Evolutionary conservation across 2,329 filamentous ascomycete genomes (phyloP), one percentile per base, ranked within the genome.

Genomic region (Alternaria sp.): DNA sequence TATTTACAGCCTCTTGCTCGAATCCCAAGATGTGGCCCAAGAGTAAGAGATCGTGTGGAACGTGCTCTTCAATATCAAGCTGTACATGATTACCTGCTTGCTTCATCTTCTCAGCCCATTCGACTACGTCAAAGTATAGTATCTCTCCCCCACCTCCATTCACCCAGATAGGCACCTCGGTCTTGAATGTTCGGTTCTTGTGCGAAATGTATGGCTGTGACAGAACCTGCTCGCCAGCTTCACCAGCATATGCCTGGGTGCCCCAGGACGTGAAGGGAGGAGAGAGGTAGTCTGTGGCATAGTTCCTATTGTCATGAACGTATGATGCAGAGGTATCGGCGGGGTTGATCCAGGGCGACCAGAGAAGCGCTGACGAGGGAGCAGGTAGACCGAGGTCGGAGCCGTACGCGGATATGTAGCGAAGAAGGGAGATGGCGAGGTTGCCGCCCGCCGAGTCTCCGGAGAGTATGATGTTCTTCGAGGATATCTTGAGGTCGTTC

Each of bases 361-460:
- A 82, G 5, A 85, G 71, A 43, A 79, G 75, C 1, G 78, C 79
- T 4, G 78, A 78, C 0, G 64, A 65, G 0, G 83, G 83, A 2
- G 48, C 20, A 0, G 74, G 74, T 1, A 84, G 65, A 2, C 60
- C 68, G 2, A 78, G 50, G 4, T 73, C 66, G 3, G 64, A 40
- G 3, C 80, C 82, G 57, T 79, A 78, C 25, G 82, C 80, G 9
- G 67, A 54, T 5, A 86, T 63, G 65, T 86, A 85, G 18, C 83
- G 75, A 32, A 85, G 72, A 14, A 86, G 69, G 0, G 76, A 76
- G 22, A 85, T 75, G 0, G 72, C 76, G 11, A 83, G 70, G 64
- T 85, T 85, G 0, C 73, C 84, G 54, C 84, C 84, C 0, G 84
- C 84, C 34, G 80, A 83, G 68, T 86, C 84, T 5, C 84, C 84